These are phyloP conservation scores for Komagataella populi DNA, from an alignment of 805 yeast genomes.

Conservation along the genomic window DNA sequence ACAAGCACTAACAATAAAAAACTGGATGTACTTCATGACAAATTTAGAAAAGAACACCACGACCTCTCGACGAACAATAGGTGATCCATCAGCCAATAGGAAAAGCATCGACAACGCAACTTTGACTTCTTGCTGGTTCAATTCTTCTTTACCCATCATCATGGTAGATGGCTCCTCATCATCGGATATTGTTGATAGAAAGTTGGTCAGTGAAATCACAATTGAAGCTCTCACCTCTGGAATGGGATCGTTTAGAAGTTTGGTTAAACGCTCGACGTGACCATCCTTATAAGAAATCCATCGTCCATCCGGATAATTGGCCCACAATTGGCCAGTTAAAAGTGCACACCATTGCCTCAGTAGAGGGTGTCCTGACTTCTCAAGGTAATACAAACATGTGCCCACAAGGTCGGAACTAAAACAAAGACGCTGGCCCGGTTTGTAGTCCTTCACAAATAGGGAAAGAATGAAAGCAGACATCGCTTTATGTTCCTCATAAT, in stretches of 20 bases:
- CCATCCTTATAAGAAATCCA: slow-evolving; percentile 57
- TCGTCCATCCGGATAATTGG: slow-evolving; percentile 59
- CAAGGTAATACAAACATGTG: slow-evolving; percentile 52
- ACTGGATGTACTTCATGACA: slow-evolving; percentile 52
- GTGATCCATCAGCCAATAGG: slow-evolving; percentile 75
- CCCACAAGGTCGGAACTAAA: slow-evolving; percentile 59
- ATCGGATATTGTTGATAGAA: slow-evolving; percentile 33
- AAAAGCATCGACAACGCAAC: slow-evolving; percentile 56
- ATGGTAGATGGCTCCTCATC: slow-evolving; percentile 14
- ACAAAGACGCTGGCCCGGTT: slow-evolving; percentile 68
- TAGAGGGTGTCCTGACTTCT: slow-evolving; percentile 68
- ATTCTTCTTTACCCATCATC: slow-evolving; percentile 21
- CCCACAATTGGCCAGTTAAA: slow-evolving; percentile 66
- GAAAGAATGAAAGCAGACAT: slow-evolving; percentile 89
- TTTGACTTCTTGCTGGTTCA: slow-evolving; percentile 55
- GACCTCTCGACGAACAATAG: slow-evolving; percentile 78
- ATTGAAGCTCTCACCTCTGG: slow-evolving; percentile 91
- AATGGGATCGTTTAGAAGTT: slow-evolving; percentile 69
- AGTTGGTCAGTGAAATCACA: slow-evolving; percentile 57
- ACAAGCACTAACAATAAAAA: slow-evolving; percentile 79
- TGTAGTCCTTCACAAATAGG: slow-evolving; percentile 69
- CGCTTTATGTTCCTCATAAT: slow-evolving; percentile 79
- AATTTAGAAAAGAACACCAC: slow-evolving; percentile 66
- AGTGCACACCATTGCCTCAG: slow-evolving; percentile 88
- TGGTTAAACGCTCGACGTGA: slow-evolving; percentile 38